phyloP scores from a whole-genome alignment of 495 filamentous ascomycete species.

The Podospora fimiseda region DNA sequence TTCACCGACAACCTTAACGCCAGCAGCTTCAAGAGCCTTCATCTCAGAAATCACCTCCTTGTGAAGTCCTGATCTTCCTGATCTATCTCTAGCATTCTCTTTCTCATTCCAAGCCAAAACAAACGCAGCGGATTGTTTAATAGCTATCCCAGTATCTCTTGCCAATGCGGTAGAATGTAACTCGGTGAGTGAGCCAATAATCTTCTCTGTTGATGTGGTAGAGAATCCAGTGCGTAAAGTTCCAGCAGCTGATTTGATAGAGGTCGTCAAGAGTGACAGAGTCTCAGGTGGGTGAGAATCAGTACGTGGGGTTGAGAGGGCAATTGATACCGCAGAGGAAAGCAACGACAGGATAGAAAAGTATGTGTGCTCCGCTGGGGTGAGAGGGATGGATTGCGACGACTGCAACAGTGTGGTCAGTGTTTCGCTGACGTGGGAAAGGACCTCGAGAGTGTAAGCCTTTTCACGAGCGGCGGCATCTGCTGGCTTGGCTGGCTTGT shows the following conservation, averaged over 20 bases:
- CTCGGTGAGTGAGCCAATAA: constrained; percentile 7
- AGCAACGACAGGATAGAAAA: constrained; percentile 25
- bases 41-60: constrained; percentile 33
- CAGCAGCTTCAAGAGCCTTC: constrained; percentile 28
- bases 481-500: constrained; percentile 30
- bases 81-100: constrained; percentile 32
- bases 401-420: constrained; percentile 27
- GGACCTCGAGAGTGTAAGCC: constrained; percentile 26
- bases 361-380: constrained; percentile 19
- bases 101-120: constrained; percentile 29
- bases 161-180: constrained; percentile 27
- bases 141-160: constrained; percentile 32
- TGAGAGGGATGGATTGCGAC: constrained; percentile 15
- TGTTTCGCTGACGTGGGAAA: constrained; percentile 24
- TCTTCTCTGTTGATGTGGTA: constrained; percentile 4
- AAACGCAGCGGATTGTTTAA: constrained; percentile 30
- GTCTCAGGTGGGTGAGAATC: constrained; percentile 11
- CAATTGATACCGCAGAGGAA: constrained; percentile 16
- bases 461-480: constrained; percentile 31
- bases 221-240: constrained; percentile 20
- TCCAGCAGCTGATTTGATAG: constrained; percentile 15
- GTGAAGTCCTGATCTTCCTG: constrained; percentile 27
- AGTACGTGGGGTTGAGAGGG: constrained; percentile 18
- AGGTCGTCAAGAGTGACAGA: constrained; percentile 8
- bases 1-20: constrained; percentile 22